phyloP scores from a whole-genome alignment of 768 basidiomycete genomes.

The Daedaleopsis sinensis region DNA sequence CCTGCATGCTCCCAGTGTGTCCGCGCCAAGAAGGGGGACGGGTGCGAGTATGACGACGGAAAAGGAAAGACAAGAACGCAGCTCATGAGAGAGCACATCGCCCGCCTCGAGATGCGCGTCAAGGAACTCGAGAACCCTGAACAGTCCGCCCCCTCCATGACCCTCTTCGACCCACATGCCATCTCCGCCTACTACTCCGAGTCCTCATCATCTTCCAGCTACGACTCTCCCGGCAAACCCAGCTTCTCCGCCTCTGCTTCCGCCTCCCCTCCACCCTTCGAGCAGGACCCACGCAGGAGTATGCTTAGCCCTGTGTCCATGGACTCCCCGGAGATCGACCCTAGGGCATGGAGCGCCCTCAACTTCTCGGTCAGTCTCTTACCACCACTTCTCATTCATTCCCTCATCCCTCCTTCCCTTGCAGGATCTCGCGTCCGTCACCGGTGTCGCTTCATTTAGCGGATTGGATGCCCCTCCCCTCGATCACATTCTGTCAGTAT shows the following conservation, averaged over 20 bases:
- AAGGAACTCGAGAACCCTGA: conserved; percentile 78
- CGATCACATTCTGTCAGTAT: conserved; percentile 68
- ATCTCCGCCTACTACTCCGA: conserved; percentile 33
- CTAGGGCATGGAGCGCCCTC: conserved; percentile 27
- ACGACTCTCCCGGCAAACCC: conserved; percentile 35
- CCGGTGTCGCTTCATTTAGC: conserved; percentile 19
- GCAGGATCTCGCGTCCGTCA: conserved; percentile 25
- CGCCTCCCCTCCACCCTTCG: conserved; percentile 34
- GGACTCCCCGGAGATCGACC: conserved; percentile 21
- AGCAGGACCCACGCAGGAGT: conserved; percentile 31
- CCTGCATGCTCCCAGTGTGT: conserved; percentile 80
- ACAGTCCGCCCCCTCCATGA: conserved; percentile 67
- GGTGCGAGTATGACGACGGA: conserved; percentile 83
- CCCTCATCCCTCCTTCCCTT: background rate
- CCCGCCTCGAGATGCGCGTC: conserved; percentile 70
- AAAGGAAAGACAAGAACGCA: conserved; percentile 84
- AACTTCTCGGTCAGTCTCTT: conserved; percentile 12
- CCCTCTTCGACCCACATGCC: conserved; percentile 69
- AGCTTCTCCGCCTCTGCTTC: conserved; percentile 37
- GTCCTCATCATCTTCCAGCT: conserved; percentile 37
- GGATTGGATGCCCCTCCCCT: conserved; percentile 30
- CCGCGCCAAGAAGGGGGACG: conserved; percentile 75
- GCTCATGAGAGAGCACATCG: conserved; percentile 75
- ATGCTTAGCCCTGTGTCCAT: conserved; percentile 18
- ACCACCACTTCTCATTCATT: conserved; percentile 18